phyloP scores from a whole-genome alignment of 2,329 filamentous ascomycete genomes.

The Aureobasidium mangrovei region DNA sequence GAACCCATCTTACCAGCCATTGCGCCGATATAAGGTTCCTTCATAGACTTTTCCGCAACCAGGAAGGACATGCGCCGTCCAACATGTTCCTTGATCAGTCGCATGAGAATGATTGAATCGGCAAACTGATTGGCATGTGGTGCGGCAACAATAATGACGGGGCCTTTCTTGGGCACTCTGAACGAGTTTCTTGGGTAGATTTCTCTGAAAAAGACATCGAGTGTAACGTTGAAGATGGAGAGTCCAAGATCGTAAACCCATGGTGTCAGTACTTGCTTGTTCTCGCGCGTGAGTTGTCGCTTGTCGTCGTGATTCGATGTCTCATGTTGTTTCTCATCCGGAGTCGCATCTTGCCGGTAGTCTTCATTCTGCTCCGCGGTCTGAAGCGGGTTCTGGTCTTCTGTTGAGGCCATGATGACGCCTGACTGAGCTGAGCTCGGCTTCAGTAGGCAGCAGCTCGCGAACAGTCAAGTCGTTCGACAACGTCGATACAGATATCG shows the following conservation, averaged over 20 bases:
- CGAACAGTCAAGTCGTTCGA: no score
- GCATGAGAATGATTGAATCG: slow-evolving; percentile 87
- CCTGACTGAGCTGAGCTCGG: slow-evolving; percentile 1
- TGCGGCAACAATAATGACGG: slow-evolving; percentile 90
- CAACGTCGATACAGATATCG: no score
- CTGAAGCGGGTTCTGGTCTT: background rate
- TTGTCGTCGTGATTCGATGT: background rate
- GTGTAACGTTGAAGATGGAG: slow-evolving; percentile 69
- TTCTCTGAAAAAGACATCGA: slow-evolving; percentile 96
- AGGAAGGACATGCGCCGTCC: slow-evolving; percentile 84
- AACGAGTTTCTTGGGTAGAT: slow-evolving; percentile 91
- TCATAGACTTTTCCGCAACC: slow-evolving; percentile 94
- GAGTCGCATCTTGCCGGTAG: background rate
- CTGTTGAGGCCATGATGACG: slow-evolving; percentile 4
- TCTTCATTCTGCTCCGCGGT: background rate
- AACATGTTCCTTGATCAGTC: slow-evolving; percentile 77
- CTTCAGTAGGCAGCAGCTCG: no score
- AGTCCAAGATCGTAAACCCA: slow-evolving; percentile 61
- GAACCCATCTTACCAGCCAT: slow-evolving; percentile 76
- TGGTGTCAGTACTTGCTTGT: slow-evolving; percentile 8
- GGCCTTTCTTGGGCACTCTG: slow-evolving; percentile 82
- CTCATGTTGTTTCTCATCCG: background rate
- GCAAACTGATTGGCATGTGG: slow-evolving; percentile 99
- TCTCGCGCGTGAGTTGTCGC: background rate
- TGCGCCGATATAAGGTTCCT: slow-evolving; percentile 79